A percentile compares a stretch with the other conserved stretches of the same genome.
phyloP scores from a whole-genome alignment of 176 grass and related monocot species.

The Tuctoria greenei region DNA sequence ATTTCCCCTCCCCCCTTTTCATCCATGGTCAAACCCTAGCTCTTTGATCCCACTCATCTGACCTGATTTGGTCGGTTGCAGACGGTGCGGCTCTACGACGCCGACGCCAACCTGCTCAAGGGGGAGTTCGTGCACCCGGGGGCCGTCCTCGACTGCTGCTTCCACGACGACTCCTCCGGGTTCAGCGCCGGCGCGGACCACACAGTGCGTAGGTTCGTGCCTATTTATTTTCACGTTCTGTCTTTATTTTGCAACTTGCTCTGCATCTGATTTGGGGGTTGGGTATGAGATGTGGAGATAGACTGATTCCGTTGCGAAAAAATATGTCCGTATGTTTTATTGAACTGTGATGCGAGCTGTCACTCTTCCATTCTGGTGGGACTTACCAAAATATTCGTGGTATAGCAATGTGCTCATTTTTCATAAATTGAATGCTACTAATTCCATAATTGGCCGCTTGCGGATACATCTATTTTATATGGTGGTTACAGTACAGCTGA shows the following conservation, averaged over 20 bases:
- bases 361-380: neutral
- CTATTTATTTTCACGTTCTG: neutral
- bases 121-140: conserved; percentile 84
- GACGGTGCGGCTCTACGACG: conserved; percentile 91
- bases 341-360: neutral
- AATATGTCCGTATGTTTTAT: neutral
- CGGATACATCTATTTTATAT: neutral
- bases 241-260: neutral
- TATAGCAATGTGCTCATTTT: neutral
- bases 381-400: neutral
- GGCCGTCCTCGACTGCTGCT: conserved; percentile 90
- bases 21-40: conserved; percentile 49
- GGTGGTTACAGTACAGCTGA: conserved; percentile 4
- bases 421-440: conserved; percentile 11
- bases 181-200: conserved; percentile 78
- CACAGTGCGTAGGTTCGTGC: conserved; percentile 72
- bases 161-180: conserved; percentile 92
- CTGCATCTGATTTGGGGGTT: neutral
- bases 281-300: neutral
- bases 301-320: neutral
- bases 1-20: neutral
- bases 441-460: neutral
- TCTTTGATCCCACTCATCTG: conserved; percentile 29
- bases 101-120: conserved; percentile 63
- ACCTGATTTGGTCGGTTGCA: conserved; percentile 24